Conservation (phyloP, 306 rosid genomes). For the Carpinus fangiana region DNA sequence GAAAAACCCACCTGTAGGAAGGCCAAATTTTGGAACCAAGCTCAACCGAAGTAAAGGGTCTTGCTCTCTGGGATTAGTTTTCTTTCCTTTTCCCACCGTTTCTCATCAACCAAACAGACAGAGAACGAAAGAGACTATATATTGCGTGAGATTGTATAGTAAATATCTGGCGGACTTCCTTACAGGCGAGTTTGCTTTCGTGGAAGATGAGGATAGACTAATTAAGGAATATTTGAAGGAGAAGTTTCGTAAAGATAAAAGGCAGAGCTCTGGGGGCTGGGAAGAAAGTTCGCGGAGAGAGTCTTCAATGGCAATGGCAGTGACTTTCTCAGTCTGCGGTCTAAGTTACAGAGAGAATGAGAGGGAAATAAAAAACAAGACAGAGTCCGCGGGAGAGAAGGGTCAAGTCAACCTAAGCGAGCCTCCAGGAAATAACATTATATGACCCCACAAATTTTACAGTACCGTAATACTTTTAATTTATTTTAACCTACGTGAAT, state of each 20-base stretch:
- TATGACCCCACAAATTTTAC: no score
- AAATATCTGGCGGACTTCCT: not conserved
- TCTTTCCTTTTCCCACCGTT: not conserved
- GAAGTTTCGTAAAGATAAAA: conserved; percentile 9
- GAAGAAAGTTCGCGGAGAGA: conserved; percentile 16
- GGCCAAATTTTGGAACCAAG: not conserved
- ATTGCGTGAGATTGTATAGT: not conserved
- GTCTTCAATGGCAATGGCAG: no score
- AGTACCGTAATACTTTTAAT: no score
- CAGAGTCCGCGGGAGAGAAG: not conserved
- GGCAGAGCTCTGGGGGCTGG: not conserved
- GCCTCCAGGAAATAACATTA: no score
- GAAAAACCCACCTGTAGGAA: not conserved
- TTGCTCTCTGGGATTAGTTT: not conserved
- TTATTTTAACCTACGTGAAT: no score
- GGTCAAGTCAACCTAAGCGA: not conserved
- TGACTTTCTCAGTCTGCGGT: no score
- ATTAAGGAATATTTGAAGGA: not conserved
- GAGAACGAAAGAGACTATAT: not conserved
- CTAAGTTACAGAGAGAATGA: no score
- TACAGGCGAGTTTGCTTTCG: not conserved
- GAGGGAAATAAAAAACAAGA: no score
- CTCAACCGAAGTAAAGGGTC: not conserved
- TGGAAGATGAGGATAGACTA: not conserved
- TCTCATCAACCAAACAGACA: not conserved